Base-by-base conservation (phyloP, 805 yeast species). In the Jamesozyma spencerorum region DNA sequence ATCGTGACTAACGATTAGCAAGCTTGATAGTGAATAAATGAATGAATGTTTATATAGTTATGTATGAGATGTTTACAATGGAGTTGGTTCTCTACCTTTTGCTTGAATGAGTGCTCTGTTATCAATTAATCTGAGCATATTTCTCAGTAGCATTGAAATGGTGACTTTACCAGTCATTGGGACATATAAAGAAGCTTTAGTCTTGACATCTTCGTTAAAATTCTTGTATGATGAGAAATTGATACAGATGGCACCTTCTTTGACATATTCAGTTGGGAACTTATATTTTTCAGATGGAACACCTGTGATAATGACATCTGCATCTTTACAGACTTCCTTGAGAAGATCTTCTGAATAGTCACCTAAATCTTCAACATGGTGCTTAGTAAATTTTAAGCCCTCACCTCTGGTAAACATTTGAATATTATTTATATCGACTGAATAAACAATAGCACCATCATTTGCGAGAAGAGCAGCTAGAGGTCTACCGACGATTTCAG, bases 101-200 rank as follows among this genome's bases (percentile, higher is more conserved):
- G 8, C 4, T n/a, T 36, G 27, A 11, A 36, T 14, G 35, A 28
- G 27, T 18, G 53, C 55, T 45, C 72, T 74, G 66, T 92, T 88
- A 37, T 81, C 79, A 48, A 83, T 75, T 48, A 92, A 69, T 50
- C 98, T 75, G 43, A 92, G 64, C 63, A 92, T 69, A 60, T 92
- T 92, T 61, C 98, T 77, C 62, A 92, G 66, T 32, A 92, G 66
- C 97, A 92, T 92, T 44, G 95, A 77, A 46, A 92, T 88, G 30
- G 98, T 92, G 27, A 92, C 97, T 63, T 92, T 92, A 14, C 98
- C 98, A 24, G 87, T 85, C 56, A 86, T 81, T 14, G 98, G 97
- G 28, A 92, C 97, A 57, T 90, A 92, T 34, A 92, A 67, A 1
- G 95, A 81, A 5, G 98, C 97, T 50, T 75, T 81, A 39, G 73